A percentile compares a stretch with the other conserved stretches of the same genome.
These are phyloP conservation scores for Lentinula detonsa DNA, from an alignment of 768 basidiomycete species.

Conservation along the genomic window DNA sequence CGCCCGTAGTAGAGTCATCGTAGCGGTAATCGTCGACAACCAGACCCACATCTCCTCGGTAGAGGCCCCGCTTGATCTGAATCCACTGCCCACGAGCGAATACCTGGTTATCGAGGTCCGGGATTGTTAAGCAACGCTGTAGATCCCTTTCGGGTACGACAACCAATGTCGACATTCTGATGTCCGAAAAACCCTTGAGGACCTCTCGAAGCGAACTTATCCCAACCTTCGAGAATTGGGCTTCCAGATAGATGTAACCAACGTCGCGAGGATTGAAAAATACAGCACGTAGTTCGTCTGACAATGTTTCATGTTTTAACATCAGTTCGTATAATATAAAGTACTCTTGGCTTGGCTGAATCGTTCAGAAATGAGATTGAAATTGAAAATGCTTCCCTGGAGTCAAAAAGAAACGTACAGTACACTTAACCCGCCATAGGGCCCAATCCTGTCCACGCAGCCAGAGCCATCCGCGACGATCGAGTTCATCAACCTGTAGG, in stretches of 20 bases:
- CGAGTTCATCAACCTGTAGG: neutral
- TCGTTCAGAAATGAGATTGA: neutral
- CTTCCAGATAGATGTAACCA: neutral
- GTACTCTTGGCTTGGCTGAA: neutral
- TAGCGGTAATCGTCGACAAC: neutral
- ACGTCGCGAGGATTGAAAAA: neutral
- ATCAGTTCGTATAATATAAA: neutral
- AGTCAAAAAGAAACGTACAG: neutral
- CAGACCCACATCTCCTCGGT: neutral
- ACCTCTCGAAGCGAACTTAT: neutral
- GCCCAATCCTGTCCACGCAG: neutral
- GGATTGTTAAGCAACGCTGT: neutral
- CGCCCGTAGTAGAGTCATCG: neutral
- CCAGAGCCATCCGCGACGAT: neutral
- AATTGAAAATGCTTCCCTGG: neutral
- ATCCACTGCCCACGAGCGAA: neutral
- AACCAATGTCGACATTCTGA: neutral
- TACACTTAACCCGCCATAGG: neutral
- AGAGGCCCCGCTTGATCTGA: neutral
- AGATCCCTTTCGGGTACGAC: neutral
- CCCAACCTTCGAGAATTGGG: neutral
- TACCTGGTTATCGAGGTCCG: neutral
- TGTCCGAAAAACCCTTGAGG: neutral
- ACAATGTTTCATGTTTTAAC: neutral
- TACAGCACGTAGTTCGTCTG: neutral